Evolutionary conservation across 805 yeast genomes (phyloP).

Genomic region (Zygotorulaspora chibaensis): DNA sequence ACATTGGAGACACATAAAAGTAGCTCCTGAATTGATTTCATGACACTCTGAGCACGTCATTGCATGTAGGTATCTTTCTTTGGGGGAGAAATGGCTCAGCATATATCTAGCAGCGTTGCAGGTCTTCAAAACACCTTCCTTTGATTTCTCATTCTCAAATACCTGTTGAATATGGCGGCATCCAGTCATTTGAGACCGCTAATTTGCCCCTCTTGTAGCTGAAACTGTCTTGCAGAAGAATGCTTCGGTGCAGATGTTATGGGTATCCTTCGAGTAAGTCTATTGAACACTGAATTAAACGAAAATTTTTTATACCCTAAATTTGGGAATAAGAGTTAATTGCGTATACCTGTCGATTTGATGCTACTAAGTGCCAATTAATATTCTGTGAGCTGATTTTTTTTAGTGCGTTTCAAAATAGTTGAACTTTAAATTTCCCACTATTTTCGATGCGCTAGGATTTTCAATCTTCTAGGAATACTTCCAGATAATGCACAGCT

Average conservation of each 20-base stretch:
- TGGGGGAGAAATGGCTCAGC: constrained; percentile 18
- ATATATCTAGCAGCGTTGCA: constrained; percentile 28
- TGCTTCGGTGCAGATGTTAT: neutral
- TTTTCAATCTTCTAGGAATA: too few relatives aligned
- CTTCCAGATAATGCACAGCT: too few relatives aligned
- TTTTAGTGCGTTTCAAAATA: too few relatives aligned
- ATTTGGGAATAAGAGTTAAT: too few relatives aligned
- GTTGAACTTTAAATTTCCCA: too few relatives aligned
- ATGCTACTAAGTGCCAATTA: too few relatives aligned
- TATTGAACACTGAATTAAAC: neutral
- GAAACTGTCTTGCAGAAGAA: neutral
- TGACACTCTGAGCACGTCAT: constrained; percentile 31
- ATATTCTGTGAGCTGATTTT: too few relatives aligned
- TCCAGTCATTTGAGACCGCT: constrained; percentile 25
- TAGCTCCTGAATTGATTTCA: constrained; percentile 31
- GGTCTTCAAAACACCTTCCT: constrained; percentile 27
- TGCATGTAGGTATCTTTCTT: constrained; percentile 20
- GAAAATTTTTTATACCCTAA: too few relatives aligned
- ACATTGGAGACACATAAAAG: constrained; percentile 70
- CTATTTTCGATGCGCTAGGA: too few relatives aligned
- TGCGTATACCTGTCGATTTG: too few relatives aligned
- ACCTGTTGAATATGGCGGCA: constrained; percentile 32
- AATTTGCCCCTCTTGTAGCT: neutral
- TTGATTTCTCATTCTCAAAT: constrained; percentile 32
- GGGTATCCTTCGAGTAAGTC: neutral